phyloP scores from a whole-genome alignment of 2,329 filamentous ascomycete species.

The Claviceps pusilla region DNA sequence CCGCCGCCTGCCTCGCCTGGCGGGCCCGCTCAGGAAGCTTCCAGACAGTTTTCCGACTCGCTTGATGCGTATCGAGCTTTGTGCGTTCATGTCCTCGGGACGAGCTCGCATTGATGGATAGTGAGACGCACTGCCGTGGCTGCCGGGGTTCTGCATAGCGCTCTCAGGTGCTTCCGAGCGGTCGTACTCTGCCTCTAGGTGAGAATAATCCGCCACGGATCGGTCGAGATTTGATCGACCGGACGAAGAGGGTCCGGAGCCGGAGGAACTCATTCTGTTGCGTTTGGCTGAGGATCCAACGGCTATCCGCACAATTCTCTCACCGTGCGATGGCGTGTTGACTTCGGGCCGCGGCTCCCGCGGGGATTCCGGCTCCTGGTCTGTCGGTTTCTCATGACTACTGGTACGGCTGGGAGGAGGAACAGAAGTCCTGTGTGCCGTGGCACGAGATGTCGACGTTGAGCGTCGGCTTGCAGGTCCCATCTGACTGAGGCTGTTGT shows the following conservation, averaged over 20 bases:
- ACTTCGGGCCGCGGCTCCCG: slow-evolving; percentile 26
- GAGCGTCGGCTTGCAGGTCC: slow-evolving; percentile 31
- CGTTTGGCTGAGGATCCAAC: slow-evolving; percentile 35
- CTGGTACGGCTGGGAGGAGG: slow-evolving; percentile 23
- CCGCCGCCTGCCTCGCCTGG: slow-evolving; percentile 55
- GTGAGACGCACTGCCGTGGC: slow-evolving; percentile 38
- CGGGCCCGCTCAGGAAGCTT: slow-evolving; percentile 65
- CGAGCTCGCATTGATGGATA: slow-evolving; percentile 35
- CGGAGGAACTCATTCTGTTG: slow-evolving; percentile 22
- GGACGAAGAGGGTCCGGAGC: slow-evolving; percentile 21
- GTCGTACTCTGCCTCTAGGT: slow-evolving; percentile 30
- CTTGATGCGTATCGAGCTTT: slow-evolving; percentile 65
- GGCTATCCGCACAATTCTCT: slow-evolving; percentile 40
- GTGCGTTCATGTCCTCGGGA: slow-evolving; percentile 50
- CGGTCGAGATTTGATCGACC: slow-evolving; percentile 21
- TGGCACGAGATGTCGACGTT: slow-evolving; percentile 31
- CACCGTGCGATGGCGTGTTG: slow-evolving; percentile 38
- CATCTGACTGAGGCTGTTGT: slow-evolving; percentile 27
- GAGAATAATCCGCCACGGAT: slow-evolving; percentile 19
- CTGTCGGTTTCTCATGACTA: slow-evolving; percentile 26
- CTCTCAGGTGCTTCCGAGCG: slow-evolving; percentile 34
- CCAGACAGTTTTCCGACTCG: slow-evolving; percentile 60
- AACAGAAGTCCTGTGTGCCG: slow-evolving; percentile 12
- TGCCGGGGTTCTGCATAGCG: slow-evolving; percentile 30
- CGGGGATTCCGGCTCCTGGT: slow-evolving; percentile 21